Percentiles rank a stretch among this genome's conserved stretches.
Evolutionary conservation across 345 rosid genomes (phyloP).

Genomic region (Arabis alpina): DNA sequence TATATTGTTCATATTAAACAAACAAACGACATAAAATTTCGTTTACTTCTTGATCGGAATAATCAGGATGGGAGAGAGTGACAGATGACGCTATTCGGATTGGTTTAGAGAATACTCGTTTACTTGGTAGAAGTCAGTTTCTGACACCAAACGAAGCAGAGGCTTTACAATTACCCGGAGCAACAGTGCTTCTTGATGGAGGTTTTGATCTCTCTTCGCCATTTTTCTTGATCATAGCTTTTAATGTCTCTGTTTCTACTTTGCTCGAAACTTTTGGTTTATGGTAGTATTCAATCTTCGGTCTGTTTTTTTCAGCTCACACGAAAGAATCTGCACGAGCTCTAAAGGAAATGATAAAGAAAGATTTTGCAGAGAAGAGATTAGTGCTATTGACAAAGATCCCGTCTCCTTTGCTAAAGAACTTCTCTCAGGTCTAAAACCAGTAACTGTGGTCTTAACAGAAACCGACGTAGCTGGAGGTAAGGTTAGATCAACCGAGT

Average conservation of each 20-base stretch:
- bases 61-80: conserved; percentile 67
- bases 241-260: no score
- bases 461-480: conserved; percentile 79
- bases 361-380: conserved; percentile 56
- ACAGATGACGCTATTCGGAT: conserved; percentile 68
- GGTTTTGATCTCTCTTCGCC: no score
- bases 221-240: no score
- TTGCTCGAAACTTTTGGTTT: no score
- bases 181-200: conserved; percentile 84
- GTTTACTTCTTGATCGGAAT: conserved; percentile 23
- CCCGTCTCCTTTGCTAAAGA: conserved; percentile 82
- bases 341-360: conserved; percentile 58
- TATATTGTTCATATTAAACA: conserved; percentile 20
- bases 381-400: conserved; percentile 81
- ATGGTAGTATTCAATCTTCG: neutral
- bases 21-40: neutral
- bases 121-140: conserved; percentile 91
- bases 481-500: conserved; percentile 62
- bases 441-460: conserved; percentile 68
- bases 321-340: conserved; percentile 93
- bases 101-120: conserved; percentile 72
- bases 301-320: conserved; percentile 64
- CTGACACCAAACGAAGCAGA: conserved; percentile 62
- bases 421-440: conserved; percentile 59
- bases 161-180: conserved; percentile 63